Base-by-base conservation (phyloP, 2,329 filamentous ascomycete species). In the Sclerotinia sclerotiorum region DNA sequence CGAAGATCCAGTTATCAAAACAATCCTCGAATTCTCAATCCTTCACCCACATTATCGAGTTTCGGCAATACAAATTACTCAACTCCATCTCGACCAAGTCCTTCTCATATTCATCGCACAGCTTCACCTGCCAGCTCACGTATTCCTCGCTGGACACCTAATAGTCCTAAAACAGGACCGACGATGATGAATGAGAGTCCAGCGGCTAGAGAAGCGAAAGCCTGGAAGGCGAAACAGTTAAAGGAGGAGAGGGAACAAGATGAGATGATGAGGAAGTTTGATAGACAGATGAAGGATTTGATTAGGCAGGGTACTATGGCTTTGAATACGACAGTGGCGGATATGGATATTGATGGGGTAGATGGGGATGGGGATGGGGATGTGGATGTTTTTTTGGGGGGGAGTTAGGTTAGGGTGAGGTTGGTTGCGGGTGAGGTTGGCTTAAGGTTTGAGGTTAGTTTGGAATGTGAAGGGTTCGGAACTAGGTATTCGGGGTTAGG, bases 221-320 rank as follows among this genome's bases (percentile, higher is more conserved):
- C 86, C 56, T 87, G 94, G 68, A 88, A 92, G 7, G 88, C 88
- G n/a, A 85, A 87, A 76, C 86, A 90, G 72, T 83, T 88, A 32
- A 86, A 87, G 63, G 90, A 91, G 69, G 93, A 97, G 74, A 84
- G 88, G 57, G 89, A 94, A 73, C 86, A 91, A 10, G 93, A 98
- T 73, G 87, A 89, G 55, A 88, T 90, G 65, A 90, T 98, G 73
- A 88, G 88, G 61, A 87, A 90, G 35, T 88, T 98, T 79, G 96
- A 95, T 77, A 84, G 87, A 60, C 88, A 91, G 74, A 81, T 98
- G 60, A 87, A 91, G 76, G 90, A 89, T 46, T 93, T 99, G 90
- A 96, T 99, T 67, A 85, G 89, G 2, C 90, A 98, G 79, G 95
- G 94, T 0, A 90, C 90, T 74, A 90, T 95, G 78, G 95, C 95